Evolutionary conservation across 495 filamentous ascomycete genomes (phyloP).

Genomic region (Entonaema liquescens): DNA sequence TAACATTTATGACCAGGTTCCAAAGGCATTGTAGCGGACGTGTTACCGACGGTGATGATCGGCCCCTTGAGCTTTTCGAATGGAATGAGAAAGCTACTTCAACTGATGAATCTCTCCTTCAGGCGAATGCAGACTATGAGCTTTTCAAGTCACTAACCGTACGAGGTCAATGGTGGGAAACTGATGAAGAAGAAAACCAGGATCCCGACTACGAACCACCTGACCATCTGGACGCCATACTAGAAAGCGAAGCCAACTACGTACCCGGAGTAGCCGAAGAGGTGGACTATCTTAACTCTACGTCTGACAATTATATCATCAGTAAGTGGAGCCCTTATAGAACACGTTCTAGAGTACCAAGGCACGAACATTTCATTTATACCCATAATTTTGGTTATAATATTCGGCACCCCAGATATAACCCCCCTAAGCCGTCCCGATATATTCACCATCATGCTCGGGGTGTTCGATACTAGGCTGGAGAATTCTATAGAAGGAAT

Average conservation of each 20-base stretch:
- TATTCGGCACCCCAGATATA: not conserved
- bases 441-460: not conserved
- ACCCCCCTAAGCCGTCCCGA: not conserved
- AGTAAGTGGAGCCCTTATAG: slow-evolving; percentile 24
- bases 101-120: not conserved
- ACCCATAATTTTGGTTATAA: slow-evolving; percentile 22
- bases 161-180: slow-evolving; percentile 5
- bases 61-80: slow-evolving; percentile 26
- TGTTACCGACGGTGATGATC: slow-evolving; percentile 18
- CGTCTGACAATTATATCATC: slow-evolving; percentile 19
- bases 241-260: not conserved
- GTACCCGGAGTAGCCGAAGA: not conserved
- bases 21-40: slow-evolving; percentile 7
- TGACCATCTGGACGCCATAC: not conserved
- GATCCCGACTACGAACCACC: not conserved
- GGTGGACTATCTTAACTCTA: not conserved
- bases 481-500: too few relatives aligned
- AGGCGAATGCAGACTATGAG: slow-evolving; percentile 20
- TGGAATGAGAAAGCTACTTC: not conserved
- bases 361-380: not conserved
- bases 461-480: not conserved
- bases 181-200: not conserved
- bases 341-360: not conserved
- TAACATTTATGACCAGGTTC: slow-evolving; percentile 9
- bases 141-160: slow-evolving; percentile 22